Conservation (phyloP, 2,329 filamentous ascomycete genomes). For the Beauveria asiatica region DNA sequence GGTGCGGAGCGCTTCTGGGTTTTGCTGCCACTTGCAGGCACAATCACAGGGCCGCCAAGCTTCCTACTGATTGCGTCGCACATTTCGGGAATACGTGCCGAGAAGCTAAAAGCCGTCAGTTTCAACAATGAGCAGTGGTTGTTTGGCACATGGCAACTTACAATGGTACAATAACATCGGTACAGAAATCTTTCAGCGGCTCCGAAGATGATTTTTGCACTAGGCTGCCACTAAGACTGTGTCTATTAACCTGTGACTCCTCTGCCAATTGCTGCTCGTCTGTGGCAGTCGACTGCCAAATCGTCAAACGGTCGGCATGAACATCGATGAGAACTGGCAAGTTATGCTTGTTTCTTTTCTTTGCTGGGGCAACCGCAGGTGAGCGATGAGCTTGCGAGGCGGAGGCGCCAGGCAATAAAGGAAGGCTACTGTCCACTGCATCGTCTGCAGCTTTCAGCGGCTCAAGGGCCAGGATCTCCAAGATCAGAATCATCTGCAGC, state of each 20-base stretch:
- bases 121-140: neutral
- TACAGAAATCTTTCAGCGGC: conserved; percentile 65
- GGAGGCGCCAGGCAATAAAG: conserved; percentile 32
- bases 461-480: conserved; percentile 68
- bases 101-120: conserved; percentile 50
- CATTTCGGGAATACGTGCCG: conserved; percentile 62
- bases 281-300: conserved; percentile 70
- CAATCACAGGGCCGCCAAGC: conserved; percentile 61
- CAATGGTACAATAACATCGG: conserved; percentile 76
- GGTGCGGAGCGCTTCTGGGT: conserved; percentile 32
- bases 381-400: conserved; percentile 24
- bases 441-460: conserved; percentile 35
- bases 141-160: conserved; percentile 29
- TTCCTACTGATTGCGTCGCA: conserved; percentile 66
- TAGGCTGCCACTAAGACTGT: conserved; percentile 26
- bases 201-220: conserved; percentile 43
- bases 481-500: conserved; percentile 68
- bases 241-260: conserved; percentile 34
- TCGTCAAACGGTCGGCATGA: conserved; percentile 68
- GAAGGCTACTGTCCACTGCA: conserved; percentile 37
- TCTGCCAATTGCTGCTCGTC: conserved; percentile 45
- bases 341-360: conserved; percentile 56
- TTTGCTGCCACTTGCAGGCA: conserved; percentile 45
- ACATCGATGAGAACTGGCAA: conserved; percentile 60
- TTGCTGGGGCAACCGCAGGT: conserved; percentile 24